Evolutionary conservation across 495 filamentous ascomycete species (phyloP).

Genomic region (Penicillium coffeae): DNA sequence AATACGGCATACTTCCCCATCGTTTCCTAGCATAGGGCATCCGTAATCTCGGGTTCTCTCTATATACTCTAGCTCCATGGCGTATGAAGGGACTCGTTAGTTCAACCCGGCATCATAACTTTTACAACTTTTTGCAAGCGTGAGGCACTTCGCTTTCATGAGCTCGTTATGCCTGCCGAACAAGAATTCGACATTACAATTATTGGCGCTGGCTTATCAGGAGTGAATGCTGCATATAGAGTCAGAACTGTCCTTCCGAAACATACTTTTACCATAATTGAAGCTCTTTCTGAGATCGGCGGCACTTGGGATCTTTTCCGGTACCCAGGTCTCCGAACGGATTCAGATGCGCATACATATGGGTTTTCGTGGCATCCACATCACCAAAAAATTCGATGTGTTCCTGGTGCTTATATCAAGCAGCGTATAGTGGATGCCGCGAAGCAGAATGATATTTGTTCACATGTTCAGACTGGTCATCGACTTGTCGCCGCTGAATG

Average conservation of each 20-base stretch:
- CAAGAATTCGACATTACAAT: constrained; percentile 62
- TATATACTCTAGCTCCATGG: too few species aligned
- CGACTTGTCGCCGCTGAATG: constrained; percentile 54
- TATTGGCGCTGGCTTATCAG: constrained; percentile 70
- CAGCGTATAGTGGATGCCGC: constrained; percentile 61
- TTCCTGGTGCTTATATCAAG: constrained; percentile 54
- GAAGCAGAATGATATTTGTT: constrained; percentile 54
- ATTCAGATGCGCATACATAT: constrained; percentile 64
- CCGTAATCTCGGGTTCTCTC: too few species aligned
- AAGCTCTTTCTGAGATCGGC: constrained; percentile 55
- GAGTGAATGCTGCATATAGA: constrained; percentile 70
- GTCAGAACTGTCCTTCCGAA: constrained; percentile 56
- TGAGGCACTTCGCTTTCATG: too few species aligned
- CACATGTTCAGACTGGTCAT: constrained; percentile 57
- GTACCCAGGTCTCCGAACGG: constrained; percentile 66
- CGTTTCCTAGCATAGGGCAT: too few species aligned
- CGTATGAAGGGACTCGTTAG: too few species aligned
- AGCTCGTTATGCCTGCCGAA: too few species aligned
- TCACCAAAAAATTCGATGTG: constrained; percentile 55
- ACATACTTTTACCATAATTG: constrained; percentile 56
- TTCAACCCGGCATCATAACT: too few species aligned
- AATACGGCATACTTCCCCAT: too few species aligned
- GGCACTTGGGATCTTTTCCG: constrained; percentile 73
- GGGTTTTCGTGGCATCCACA: constrained; percentile 68
- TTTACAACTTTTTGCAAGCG: too few species aligned